Evolutionary conservation across 2,329 filamentous ascomycete species (phyloP).

Genomic region (Aureobasidium sp.): DNA sequence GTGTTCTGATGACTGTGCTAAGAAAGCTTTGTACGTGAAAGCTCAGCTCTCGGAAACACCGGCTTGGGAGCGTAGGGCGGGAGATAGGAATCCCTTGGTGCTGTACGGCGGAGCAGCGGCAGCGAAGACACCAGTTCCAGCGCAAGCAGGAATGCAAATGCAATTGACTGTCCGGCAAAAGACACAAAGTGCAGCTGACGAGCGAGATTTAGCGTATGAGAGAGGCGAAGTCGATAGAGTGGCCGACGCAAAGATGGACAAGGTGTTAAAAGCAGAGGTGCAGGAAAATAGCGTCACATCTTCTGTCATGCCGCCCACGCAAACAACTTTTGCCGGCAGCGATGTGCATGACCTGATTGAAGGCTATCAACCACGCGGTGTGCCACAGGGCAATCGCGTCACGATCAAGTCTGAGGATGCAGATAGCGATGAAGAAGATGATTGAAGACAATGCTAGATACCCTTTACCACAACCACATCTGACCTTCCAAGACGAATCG

Average conservation of each 20-base stretch:
- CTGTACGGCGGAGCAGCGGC: conserved; percentile 32
- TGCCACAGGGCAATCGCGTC: neutral
- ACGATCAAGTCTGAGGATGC: neutral
- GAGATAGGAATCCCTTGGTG: conserved; percentile 31
- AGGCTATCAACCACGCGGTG: conserved; percentile 23
- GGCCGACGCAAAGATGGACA: conserved; percentile 23
- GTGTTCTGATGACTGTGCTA: conserved; percentile 75
- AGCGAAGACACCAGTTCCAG: too few relatives aligned
- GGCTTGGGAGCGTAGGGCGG: conserved; percentile 69
- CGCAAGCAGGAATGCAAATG: neutral
- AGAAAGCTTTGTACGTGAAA: conserved; percentile 74
- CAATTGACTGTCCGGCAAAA: neutral
- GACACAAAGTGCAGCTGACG: conserved; percentile 17
- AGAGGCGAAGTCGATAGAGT: conserved; percentile 32
- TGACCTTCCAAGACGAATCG: neutral
- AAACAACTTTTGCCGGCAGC: neutral
- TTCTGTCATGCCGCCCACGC: conserved; percentile 17
- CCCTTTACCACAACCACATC: neutral
- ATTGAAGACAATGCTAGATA: neutral
- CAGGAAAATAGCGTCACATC: conserved; percentile 25
- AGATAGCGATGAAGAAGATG: neutral
- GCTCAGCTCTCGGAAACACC: conserved; percentile 82
- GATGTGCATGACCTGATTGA: conserved; percentile 22
- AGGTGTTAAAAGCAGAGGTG: conserved; percentile 27
- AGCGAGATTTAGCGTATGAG: conserved; percentile 36